These are phyloP conservation scores for Leccinum ochraceum DNA, from an alignment of 768 basidiomycete species.

Conservation along the genomic window DNA sequence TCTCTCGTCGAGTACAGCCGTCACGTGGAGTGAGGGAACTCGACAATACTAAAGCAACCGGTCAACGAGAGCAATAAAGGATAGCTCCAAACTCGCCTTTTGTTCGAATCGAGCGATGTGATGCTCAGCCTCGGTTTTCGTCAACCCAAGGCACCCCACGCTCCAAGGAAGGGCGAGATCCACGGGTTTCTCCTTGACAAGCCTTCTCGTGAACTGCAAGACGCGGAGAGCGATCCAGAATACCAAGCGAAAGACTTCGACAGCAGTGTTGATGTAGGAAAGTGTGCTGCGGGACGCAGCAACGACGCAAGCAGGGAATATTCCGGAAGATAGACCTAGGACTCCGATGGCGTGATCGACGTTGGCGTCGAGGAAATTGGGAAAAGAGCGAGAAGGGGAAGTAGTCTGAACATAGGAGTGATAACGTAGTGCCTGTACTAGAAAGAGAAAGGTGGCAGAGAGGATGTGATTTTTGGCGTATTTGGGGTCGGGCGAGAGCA, in stretches of 20 bases:
- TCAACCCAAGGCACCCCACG: slow-evolving; percentile 40
- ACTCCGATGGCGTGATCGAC: slow-evolving; percentile 37
- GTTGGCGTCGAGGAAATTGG: slow-evolving; percentile 37
- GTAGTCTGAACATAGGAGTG: slow-evolving; percentile 42
- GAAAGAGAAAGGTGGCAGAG: slow-evolving; percentile 47
- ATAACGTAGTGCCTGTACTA: slow-evolving; percentile 55
- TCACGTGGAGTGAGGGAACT: slow-evolving; percentile 42
- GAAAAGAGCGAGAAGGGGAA: slow-evolving; percentile 22
- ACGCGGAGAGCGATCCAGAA: slow-evolving; percentile 54
- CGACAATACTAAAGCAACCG: slow-evolving; percentile 13
- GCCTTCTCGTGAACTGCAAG: slow-evolving; percentile 31
- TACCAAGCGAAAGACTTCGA: slow-evolving; percentile 51
- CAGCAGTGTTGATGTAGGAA: slow-evolving; percentile 44
- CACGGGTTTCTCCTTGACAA: slow-evolving; percentile 20
- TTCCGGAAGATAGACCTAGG: slow-evolving; percentile 58
- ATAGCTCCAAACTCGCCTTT: slow-evolving; percentile 13
- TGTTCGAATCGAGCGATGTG: slow-evolving; percentile 28
- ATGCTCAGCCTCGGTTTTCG: slow-evolving; percentile 23
- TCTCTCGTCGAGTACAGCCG: slow-evolving; percentile 48
- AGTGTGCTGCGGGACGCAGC: slow-evolving; percentile 42
- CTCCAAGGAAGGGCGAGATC: slow-evolving; percentile 44
- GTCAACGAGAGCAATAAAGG: neutral
- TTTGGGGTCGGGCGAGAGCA: slow-evolving; percentile 40
- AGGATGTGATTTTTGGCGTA: slow-evolving; percentile 50
- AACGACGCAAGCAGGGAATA: slow-evolving; percentile 53